Percentiles rank a stretch among this genome's conserved stretches.
Conservation (phyloP, 192 early-diverging fungal species). For the Podila horticola region DNA sequence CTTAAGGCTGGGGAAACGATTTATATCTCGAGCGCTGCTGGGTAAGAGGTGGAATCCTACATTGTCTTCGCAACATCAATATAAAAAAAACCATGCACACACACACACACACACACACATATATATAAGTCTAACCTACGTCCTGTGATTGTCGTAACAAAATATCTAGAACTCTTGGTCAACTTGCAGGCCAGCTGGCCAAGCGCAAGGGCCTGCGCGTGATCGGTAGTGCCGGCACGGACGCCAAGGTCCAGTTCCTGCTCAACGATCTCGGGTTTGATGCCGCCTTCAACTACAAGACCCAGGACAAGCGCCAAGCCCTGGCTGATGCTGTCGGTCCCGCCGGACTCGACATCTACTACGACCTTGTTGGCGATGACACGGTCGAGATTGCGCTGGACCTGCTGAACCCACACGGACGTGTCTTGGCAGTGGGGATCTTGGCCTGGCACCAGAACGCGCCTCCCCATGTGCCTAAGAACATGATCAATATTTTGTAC, state of each 20-base stretch:
- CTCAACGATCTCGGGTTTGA: conserved; percentile 75
- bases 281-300: conserved; percentile 94
- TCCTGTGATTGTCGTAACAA: conserved; percentile 56
- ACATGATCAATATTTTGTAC: conserved; percentile 11
- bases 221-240: conserved; percentile 82
- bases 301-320: conserved; percentile 16
- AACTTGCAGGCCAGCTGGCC: conserved; percentile 78
- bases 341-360: conserved; percentile 80
- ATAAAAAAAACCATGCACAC: too few relatives aligned
- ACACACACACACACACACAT: too few relatives aligned
- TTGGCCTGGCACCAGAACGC: neutral
- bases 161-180: conserved; percentile 62
- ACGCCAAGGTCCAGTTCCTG: conserved; percentile 82
- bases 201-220: conserved; percentile 80
- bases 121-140: neutral
- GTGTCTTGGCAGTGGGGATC: conserved; percentile 9
- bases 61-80: too few relatives aligned
- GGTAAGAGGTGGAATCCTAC: conserved; percentile 27
- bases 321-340: neutral
- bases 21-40: conserved; percentile 71
- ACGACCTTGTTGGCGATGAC: conserved; percentile 79
- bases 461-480: neutral
- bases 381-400: conserved; percentile 9
- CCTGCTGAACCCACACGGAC: conserved; percentile 8
- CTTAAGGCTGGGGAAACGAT: conserved; percentile 85